Percentiles rank a stretch among this genome's conserved stretches.
Evolutionary conservation across 805 yeast species (phyloP).

Genomic region (Zygotorulaspora sp.): DNA sequence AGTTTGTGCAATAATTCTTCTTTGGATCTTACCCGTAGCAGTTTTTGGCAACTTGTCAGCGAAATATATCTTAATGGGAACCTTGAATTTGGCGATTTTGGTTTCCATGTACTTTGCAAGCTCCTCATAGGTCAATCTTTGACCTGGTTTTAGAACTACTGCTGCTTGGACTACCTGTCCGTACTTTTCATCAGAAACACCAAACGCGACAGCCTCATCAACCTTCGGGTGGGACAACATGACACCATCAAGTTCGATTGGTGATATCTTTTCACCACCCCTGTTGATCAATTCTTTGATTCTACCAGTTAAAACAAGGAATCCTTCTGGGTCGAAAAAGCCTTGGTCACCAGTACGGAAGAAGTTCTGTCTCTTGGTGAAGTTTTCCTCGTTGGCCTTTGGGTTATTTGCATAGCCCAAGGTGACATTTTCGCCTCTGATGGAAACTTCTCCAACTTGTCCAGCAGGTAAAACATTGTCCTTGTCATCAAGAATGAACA

Average conservation of each 20-base stretch:
- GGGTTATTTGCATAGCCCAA: constrained; percentile 67
- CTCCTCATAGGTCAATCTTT: constrained; percentile 39
- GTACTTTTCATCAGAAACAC: constrained; percentile 60
- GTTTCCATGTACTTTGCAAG: constrained; percentile 43
- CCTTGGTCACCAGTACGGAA: constrained; percentile 84
- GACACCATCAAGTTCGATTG: constrained; percentile 62
- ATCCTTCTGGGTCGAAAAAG: constrained; percentile 52
- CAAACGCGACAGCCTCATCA: constrained; percentile 66
- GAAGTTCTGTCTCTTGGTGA: constrained; percentile 50
- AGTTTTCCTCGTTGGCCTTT: constrained; percentile 64
- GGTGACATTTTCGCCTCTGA: constrained; percentile 65
- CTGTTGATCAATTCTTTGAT: constrained; percentile 70
- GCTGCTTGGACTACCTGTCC: constrained; percentile 73
- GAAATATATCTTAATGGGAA: constrained; percentile 55
- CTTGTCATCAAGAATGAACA: constrained; percentile 50
- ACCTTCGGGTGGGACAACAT: constrained; percentile 59
- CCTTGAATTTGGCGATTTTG: constrained; percentile 53
- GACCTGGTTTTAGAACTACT: constrained; percentile 48
- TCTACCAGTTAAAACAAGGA: constrained; percentile 60
- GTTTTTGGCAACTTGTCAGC: constrained; percentile 65
- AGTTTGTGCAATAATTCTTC: constrained; percentile 57
- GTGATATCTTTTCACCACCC: constrained; percentile 76
- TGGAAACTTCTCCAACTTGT: constrained; percentile 61
- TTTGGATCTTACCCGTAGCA: constrained; percentile 73
- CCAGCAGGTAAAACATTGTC: constrained; percentile 49